Conservation (phyloP, 345 rosid genomes). For the Microcos paniculata region DNA sequence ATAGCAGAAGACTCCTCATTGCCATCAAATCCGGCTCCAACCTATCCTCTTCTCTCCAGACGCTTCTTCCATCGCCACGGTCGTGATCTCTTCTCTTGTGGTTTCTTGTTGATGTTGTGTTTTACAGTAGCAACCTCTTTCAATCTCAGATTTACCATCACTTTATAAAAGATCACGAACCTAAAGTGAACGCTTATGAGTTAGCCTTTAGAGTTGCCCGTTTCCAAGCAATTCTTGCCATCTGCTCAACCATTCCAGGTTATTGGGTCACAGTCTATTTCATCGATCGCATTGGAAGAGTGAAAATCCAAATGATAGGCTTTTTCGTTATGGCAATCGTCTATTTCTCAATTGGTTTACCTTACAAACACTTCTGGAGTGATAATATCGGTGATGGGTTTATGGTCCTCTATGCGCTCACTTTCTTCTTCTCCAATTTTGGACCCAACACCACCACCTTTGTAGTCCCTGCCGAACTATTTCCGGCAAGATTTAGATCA, state of each 20-base stretch:
- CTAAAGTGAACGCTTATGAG: conserved; percentile 27
- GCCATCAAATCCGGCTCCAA: conserved; percentile 26
- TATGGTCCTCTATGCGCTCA: conserved; percentile 46
- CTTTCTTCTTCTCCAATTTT: conserved; percentile 76
- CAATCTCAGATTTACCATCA: conserved; percentile 48
- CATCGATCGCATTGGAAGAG: conserved; percentile 66
- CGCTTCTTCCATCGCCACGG: conserved; percentile 65
- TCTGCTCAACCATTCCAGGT: conserved; percentile 66
- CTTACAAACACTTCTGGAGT: conserved; percentile 38
- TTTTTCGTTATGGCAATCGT: conserved; percentile 61
- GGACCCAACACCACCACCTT: conserved; percentile 88
- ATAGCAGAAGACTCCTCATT: conserved; percentile 41
- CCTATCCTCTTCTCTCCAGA: conserved; percentile 54
- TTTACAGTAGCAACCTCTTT: conserved; percentile 67
- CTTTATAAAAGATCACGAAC: neutral
- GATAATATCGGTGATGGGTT: conserved; percentile 29
- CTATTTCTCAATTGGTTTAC: conserved; percentile 47
- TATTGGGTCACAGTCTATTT: conserved; percentile 62
- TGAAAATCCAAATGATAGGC: conserved; percentile 61
- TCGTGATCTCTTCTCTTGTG: conserved; percentile 65
- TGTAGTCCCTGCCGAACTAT: conserved; percentile 75
- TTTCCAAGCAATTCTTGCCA: conserved; percentile 47
- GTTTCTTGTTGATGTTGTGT: conserved; percentile 68
- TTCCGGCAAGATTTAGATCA: conserved; percentile 80
- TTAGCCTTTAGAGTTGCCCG: conserved; percentile 45